Evolutionary conservation across 352 stramenopile genomes (phyloP).

Genomic region (Phytophthora citricola): DNA sequence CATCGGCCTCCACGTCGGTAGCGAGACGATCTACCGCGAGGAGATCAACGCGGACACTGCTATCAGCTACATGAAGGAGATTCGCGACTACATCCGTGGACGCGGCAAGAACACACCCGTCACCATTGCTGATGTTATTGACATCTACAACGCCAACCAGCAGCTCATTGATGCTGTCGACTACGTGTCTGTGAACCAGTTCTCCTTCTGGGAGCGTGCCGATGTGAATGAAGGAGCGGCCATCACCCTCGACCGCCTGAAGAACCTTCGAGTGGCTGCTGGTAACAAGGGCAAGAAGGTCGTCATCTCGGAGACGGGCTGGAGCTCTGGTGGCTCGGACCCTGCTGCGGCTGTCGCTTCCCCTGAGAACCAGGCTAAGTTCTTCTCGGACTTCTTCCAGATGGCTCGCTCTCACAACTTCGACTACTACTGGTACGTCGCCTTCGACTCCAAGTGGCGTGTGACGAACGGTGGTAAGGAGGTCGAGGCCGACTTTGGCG

Average conservation of each 20-base stretch:
- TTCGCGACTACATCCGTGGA: conserved; percentile 52
- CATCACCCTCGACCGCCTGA: conserved; percentile 63
- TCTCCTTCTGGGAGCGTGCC: conserved; percentile 73
- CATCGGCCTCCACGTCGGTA: conserved; percentile 63
- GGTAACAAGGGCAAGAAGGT: conserved; percentile 61
- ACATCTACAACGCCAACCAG: conserved; percentile 71
- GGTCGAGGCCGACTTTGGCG: conserved; percentile 73
- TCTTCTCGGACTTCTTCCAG: conserved; percentile 75
- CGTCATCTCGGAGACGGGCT: conserved; percentile 74
- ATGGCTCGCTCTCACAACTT: conserved; percentile 54
- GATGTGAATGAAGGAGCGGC: conserved; percentile 57
- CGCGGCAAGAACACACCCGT: conserved; percentile 58
- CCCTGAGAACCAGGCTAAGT: conserved; percentile 63
- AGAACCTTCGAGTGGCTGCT: conserved; percentile 49
- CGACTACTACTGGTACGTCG: conserved; percentile 80
- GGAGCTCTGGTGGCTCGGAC: conserved; percentile 56
- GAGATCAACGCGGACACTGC: conserved; percentile 53
- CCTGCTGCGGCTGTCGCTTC: conserved; percentile 42
- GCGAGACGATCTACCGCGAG: conserved; percentile 74
- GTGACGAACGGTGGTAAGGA: conserved; percentile 48
- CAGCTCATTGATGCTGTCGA: conserved; percentile 69
- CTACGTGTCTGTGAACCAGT: conserved; percentile 80
- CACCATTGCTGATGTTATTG: conserved; percentile 75
- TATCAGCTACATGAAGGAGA: conserved; percentile 68
- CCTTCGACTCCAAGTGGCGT: conserved; percentile 73